phyloP scores from a whole-genome alignment of 257 asterid genomes.

The Nyctanthes arbortristis region DNA sequence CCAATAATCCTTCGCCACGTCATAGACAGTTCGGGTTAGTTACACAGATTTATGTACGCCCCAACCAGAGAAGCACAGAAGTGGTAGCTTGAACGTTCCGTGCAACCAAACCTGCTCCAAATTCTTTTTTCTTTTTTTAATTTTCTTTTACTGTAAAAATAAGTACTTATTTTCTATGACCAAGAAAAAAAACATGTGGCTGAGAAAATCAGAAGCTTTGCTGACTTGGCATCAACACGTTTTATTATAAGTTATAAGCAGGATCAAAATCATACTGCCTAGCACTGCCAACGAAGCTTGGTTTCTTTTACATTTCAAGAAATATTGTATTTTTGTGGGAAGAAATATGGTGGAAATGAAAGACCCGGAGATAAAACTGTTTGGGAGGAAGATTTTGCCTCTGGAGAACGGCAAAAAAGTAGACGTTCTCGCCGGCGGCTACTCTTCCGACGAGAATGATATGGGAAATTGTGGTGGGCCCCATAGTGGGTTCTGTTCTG shows the following conservation, averaged over 20 bases:
- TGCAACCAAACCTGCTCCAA: not conserved
- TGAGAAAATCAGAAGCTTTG: slow-evolving; percentile 38
- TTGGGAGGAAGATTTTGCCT: slow-evolving; percentile 63
- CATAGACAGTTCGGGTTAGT: not conserved
- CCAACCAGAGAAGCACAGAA: not conserved
- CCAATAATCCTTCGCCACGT: not conserved
- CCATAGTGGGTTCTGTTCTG: slow-evolving; percentile 30
- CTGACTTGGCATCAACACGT: slow-evolving; percentile 62
- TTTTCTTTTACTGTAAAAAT: not conserved
- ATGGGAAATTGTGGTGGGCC: slow-evolving; percentile 18
- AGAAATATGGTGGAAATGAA: slow-evolving; percentile 34
- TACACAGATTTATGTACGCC: not conserved
- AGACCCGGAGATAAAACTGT: slow-evolving; percentile 62
- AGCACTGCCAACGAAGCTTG: slow-evolving; percentile 48
- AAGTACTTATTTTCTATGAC: not conserved
- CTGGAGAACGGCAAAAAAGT: slow-evolving; percentile 47
- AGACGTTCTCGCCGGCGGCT: slow-evolving; percentile 14
- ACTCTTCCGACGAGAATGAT: slow-evolving; percentile 24
- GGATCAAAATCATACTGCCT: slow-evolving; percentile 41
- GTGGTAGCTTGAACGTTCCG: not conserved
- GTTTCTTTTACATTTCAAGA: not conserved
- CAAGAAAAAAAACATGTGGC: slow-evolving; percentile 55
- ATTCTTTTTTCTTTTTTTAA: too few species aligned
- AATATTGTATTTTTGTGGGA: slow-evolving; percentile 4
- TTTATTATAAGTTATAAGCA: slow-evolving; percentile 4